Percentiles rank a stretch among this genome's conserved stretches.
phyloP scores from a whole-genome alignment of 1,284 basidiomycete species.

The Papiliotrema terrestris region DNA sequence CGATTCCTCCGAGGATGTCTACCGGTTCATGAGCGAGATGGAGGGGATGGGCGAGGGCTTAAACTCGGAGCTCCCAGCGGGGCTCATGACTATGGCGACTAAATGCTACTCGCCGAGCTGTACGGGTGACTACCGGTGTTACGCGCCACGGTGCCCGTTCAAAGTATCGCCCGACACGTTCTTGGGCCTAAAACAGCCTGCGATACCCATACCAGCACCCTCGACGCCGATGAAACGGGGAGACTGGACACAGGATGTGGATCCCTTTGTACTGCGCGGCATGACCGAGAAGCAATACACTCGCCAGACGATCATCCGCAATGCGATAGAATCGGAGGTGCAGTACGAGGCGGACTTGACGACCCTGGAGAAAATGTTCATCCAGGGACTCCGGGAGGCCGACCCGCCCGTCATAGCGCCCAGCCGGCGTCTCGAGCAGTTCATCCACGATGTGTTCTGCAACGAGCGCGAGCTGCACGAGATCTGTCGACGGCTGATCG shows the following conservation, averaged over 20 bases:
- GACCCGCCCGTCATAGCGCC: constrained; percentile 68
- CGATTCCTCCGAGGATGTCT: constrained; percentile 91
- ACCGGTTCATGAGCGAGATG: constrained; percentile 89
- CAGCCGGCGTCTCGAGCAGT: constrained; percentile 63
- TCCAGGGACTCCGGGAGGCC: constrained; percentile 67
- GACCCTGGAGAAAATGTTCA: constrained; percentile 74
- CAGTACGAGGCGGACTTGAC: constrained; percentile 87
- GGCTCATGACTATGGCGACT: constrained; percentile 54
- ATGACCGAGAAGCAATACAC: constrained; percentile 74
- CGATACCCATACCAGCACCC: constrained; percentile 6
- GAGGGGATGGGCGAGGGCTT: constrained; percentile 58
- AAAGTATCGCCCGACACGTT: constrained; percentile 53
- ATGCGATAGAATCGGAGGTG: constrained; percentile 85
- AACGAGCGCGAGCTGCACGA: constrained; percentile 80
- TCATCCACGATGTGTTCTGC: constrained; percentile 81
- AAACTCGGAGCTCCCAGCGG: constrained; percentile 74
- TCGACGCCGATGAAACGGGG: constrained; percentile 34
- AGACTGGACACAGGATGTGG: constrained; percentile 73
- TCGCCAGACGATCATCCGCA: constrained; percentile 85
- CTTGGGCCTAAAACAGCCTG: constrained; percentile 14
- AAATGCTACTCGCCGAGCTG: constrained; percentile 65
- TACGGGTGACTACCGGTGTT: constrained; percentile 45
- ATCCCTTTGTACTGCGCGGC: constrained; percentile 61
- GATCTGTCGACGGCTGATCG: constrained; percentile 75
- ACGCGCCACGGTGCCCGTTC: constrained; percentile 67